A percentile compares a stretch with the other conserved stretches of the same genome.
These are phyloP conservation scores for Gentiana straminea DNA, from an alignment of 257 asterid species.

Conservation along the genomic window DNA sequence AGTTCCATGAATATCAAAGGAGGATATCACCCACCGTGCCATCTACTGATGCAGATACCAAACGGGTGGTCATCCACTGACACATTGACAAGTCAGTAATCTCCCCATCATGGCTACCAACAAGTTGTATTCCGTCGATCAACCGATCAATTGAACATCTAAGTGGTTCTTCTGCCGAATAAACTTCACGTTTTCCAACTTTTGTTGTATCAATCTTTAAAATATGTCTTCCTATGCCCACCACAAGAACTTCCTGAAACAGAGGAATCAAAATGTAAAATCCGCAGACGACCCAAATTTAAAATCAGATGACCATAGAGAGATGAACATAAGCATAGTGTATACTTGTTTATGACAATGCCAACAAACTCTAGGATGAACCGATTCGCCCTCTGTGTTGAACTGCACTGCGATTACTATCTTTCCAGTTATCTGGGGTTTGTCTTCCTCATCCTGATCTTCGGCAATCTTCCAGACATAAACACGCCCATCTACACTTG, in stretches of 20 bases:
- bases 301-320: constrained; percentile 4
- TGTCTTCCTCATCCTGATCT: constrained; percentile 92
- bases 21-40: constrained; percentile 64
- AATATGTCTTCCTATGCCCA: constrained; percentile 68
- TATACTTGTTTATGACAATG: constrained; percentile 95
- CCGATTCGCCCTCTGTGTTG: constrained; percentile 74
- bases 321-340: constrained; percentile 4
- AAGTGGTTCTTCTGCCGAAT: constrained; percentile 86
- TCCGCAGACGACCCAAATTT: constrained; percentile 1
- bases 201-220: constrained; percentile 84
- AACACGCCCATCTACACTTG: constrained; percentile 92
- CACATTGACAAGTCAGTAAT: constrained; percentile 97
- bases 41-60: constrained; percentile 92
- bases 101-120: constrained; percentile 95
- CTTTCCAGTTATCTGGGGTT: constrained; percentile 80
- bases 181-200: constrained; percentile 72
- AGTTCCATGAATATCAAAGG: neutral
- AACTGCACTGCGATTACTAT: constrained; percentile 67
- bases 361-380: constrained; percentile 98
- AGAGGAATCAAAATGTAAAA: constrained; percentile 5
- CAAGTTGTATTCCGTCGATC: constrained; percentile 82
- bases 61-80: constrained; percentile 98
- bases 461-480: constrained; percentile 93
- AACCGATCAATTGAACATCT: constrained; percentile 65
- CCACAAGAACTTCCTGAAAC: constrained; percentile 85